These are phyloP conservation scores for Ceratobasidium papillatum DNA, from an alignment of 1,284 basidiomycete species.

Conservation along the genomic window DNA sequence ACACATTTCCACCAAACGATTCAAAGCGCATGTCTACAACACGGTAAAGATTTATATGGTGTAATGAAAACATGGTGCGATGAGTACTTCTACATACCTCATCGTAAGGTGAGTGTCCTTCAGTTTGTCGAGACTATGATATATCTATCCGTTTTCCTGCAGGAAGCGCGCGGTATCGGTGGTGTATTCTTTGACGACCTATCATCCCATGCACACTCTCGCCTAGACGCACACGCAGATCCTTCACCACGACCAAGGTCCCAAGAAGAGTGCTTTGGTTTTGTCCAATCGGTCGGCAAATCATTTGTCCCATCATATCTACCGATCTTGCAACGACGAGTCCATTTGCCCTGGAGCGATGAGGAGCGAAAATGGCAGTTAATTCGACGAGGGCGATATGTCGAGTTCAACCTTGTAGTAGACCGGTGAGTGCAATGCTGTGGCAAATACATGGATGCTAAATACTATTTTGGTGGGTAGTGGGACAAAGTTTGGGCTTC, in stretches of 20 bases:
- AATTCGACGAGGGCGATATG: constrained; percentile 86
- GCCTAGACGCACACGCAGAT: constrained; percentile 52
- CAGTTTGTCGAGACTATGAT: neutral
- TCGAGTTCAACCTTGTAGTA: constrained; percentile 93
- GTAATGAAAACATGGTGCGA: constrained; percentile 97
- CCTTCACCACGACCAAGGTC: constrained; percentile 49
- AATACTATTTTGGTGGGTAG: neutral
- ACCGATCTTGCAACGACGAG: constrained; percentile 76
- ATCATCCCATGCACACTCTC: constrained; percentile 64
- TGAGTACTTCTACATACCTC: constrained; percentile 95
- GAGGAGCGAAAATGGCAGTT: constrained; percentile 86
- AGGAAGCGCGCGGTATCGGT: constrained; percentile 88
- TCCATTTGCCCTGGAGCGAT: constrained; percentile 65
- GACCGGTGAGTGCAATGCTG: constrained; percentile 59
- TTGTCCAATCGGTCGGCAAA: constrained; percentile 74
- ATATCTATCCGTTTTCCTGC: neutral
- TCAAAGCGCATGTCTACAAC: constrained; percentile 78
- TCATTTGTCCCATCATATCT: constrained; percentile 90
- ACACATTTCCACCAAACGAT: constrained; percentile 86
- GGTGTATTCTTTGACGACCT: constrained; percentile 98
- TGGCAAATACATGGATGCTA: neutral
- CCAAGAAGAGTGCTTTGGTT: constrained; percentile 75
- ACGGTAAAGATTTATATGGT: constrained; percentile 76
- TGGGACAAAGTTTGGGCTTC: constrained; percentile 87
- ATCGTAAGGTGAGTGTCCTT: constrained; percentile 61